These are phyloP conservation scores for Discostella pseudostelligera DNA, from an alignment of 108 stramenopile genomes.

Conservation along the genomic window DNA sequence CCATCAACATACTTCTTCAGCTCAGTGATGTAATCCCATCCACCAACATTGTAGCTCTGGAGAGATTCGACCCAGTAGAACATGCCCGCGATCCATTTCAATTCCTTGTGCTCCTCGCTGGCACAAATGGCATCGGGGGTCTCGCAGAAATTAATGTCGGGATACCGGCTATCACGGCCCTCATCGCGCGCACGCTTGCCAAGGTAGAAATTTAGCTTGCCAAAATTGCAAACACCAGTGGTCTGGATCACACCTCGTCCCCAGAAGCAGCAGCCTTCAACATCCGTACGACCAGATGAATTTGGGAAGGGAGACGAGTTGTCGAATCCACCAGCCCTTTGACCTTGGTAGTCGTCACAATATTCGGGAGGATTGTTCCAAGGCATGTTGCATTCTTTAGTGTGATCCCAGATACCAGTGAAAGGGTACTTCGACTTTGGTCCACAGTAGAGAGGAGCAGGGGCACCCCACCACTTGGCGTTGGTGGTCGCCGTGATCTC, in stretches of 20 bases:
- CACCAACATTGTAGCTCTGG: constrained; percentile 16
- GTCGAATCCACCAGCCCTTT: constrained; percentile 25
- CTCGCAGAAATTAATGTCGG: constrained; percentile 33
- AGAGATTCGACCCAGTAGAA: constrained; percentile 31
- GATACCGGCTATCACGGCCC: constrained; percentile 16
- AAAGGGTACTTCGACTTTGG: constrained; percentile 28
- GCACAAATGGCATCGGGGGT: constrained; percentile 23
- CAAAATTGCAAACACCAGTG: constrained; percentile 26
- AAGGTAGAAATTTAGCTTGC: constrained; percentile 37
- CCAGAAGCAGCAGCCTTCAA: constrained; percentile 47
- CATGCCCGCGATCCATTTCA: constrained; percentile 43
- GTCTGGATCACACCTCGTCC: constrained; percentile 42
- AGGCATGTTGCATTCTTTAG: constrained; percentile 38
- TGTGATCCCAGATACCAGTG: constrained; percentile 52
- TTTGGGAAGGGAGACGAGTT: constrained; percentile 21
- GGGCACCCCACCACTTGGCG: constrained; percentile 50
- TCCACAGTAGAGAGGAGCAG: constrained; percentile 45
- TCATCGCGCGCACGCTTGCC: constrained; percentile 23
- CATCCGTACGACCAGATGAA: constrained; percentile 29
- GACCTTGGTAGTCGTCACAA: constrained; percentile 32
- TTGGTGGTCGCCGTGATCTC: constrained; percentile 8
- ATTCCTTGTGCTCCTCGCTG: constrained; percentile 21
- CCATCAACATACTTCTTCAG: constrained; percentile 19
- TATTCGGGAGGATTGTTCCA: constrained; percentile 10
- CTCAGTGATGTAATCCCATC: constrained; percentile 17